Conservation (phyloP, 2,329 filamentous ascomycete genomes). For the Botrytis tulipae region DNA sequence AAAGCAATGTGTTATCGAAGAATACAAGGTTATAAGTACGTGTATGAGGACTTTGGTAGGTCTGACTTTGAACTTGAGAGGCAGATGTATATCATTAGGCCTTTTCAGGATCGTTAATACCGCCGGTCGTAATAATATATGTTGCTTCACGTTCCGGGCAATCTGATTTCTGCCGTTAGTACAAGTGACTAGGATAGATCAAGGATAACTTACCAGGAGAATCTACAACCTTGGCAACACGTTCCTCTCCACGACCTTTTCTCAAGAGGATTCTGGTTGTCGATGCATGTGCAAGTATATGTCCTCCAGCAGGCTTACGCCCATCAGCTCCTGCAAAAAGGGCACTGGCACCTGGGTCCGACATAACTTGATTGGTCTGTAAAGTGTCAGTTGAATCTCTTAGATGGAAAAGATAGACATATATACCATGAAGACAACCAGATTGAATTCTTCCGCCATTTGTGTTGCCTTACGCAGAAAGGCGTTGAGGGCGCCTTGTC, state of each 20-base stretch:
- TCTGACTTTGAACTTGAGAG: not conserved
- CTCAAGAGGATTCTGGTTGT: slow-evolving; percentile 64
- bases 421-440: slow-evolving; percentile 63
- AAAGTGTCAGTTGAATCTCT: not conserved
- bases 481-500: slow-evolving; percentile 65
- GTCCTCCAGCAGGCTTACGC: slow-evolving; percentile 64
- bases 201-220: slow-evolving; percentile 53
- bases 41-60: not conserved
- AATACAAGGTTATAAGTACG: not conserved
- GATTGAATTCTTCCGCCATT: slow-evolving; percentile 69
- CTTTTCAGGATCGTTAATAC: slow-evolving; percentile 67
- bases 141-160: slow-evolving; percentile 68
- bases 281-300: slow-evolving; percentile 68
- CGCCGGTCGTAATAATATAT: slow-evolving; percentile 68
- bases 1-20: not conserved
- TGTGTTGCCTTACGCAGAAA: slow-evolving; percentile 63
- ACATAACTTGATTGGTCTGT: slow-evolving; percentile 69
- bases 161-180: slow-evolving; percentile 44
- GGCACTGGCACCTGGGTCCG: slow-evolving; percentile 65
- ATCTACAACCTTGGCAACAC: slow-evolving; percentile 67
- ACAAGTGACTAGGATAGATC: not conserved
- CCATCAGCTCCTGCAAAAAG: slow-evolving; percentile 67
- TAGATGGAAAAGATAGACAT: slow-evolving; percentile 21
- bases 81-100: slow-evolving; percentile 39
- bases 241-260: slow-evolving; percentile 67